These are phyloP conservation scores for Bacidia rubella DNA, from an alignment of 495 filamentous ascomycete genomes.

Conservation along the genomic window DNA sequence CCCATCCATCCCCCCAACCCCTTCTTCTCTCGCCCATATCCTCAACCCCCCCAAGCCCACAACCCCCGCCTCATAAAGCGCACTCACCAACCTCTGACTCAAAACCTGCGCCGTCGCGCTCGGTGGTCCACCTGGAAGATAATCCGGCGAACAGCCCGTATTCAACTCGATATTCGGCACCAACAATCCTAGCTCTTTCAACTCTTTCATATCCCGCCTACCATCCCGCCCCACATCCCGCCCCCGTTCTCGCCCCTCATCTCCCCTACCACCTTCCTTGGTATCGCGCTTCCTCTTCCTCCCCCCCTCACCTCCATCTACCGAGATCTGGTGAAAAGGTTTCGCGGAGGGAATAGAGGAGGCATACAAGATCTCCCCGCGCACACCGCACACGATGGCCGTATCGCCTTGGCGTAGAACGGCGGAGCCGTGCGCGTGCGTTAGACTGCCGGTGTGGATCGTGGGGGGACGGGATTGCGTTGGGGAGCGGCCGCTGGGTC, in stretches of 20 bases:
- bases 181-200: slow-evolving; percentile 52
- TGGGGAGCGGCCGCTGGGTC: slow-evolving; percentile 67
- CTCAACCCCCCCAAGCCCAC: slow-evolving; percentile 48
- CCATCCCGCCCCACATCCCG: slow-evolving; percentile 17
- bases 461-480: slow-evolving; percentile 52
- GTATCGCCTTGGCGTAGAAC: slow-evolving; percentile 83
- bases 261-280: slow-evolving; percentile 6
- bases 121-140: slow-evolving; percentile 72
- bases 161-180: slow-evolving; percentile 86
- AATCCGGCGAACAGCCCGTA: slow-evolving; percentile 76
- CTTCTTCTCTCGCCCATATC: slow-evolving; percentile 35
- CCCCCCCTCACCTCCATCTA: slow-evolving; percentile 12
- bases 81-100: slow-evolving; percentile 56
- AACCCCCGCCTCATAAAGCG: slow-evolving; percentile 55
- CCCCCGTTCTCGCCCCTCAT: slow-evolving; percentile 16
- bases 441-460: slow-evolving; percentile 65
- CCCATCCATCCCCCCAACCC: background rate
- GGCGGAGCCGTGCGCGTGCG: slow-evolving; percentile 77
- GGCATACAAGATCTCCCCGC: slow-evolving; percentile 70
- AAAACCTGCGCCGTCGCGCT: slow-evolving; percentile 69
- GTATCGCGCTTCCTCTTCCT: slow-evolving; percentile 7
- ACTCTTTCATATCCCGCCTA: slow-evolving; percentile 32
- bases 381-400: slow-evolving; percentile 79
- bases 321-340: slow-evolving; percentile 30
- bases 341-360: slow-evolving; percentile 48